Conservation (phyloP, 208 protist species). For the Leishmania major region DNA sequence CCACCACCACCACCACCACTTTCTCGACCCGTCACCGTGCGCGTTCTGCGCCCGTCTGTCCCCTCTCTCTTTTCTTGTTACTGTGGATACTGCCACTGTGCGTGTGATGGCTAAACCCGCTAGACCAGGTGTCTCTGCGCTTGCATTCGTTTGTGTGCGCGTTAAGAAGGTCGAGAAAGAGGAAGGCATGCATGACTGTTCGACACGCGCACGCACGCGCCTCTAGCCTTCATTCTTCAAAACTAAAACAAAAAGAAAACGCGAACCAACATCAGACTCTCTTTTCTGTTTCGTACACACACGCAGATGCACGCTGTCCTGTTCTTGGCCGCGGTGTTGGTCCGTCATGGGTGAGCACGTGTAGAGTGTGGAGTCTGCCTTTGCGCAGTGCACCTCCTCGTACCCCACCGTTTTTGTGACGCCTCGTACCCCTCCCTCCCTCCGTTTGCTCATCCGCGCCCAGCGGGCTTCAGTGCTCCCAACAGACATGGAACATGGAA, state of each 20-base stretch:
- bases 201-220: neutral
- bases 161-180: neutral
- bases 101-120: neutral
- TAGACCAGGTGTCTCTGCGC: neutral
- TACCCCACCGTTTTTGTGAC: neutral
- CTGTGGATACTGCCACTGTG: neutral
- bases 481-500: no score
- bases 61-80: neutral
- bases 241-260: neutral
- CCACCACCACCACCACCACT: neutral
- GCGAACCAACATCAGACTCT: neutral
- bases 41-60: neutral
- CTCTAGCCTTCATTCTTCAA: neutral
- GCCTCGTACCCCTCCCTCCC: neutral
- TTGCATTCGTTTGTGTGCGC: neutral
- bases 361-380: neutral
- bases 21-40: neutral
- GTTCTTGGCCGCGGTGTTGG: neutral
- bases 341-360: neutral
- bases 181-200: neutral
- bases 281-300: neutral
- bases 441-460: neutral
- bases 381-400: neutral
- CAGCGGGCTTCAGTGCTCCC: neutral
- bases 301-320: neutral